Evolutionary conservation across 805 yeast species (phyloP).

Genomic region (Wickerhamiella dianesei): DNA sequence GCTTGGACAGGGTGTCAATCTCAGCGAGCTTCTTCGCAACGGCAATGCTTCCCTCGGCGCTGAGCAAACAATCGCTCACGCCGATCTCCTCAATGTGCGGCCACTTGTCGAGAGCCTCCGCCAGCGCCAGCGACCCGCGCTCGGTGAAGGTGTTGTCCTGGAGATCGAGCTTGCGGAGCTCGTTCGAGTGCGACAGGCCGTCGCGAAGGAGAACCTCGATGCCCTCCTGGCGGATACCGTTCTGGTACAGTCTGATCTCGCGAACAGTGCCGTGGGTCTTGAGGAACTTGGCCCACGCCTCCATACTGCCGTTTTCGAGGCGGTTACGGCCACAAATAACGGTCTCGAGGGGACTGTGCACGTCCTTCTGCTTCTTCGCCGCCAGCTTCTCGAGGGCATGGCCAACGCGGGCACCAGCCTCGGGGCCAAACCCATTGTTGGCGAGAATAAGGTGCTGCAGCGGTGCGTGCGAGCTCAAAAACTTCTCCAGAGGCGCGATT

Average conservation of each 20-base stretch:
- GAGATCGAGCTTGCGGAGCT: conserved; percentile 60
- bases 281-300: conserved; percentile 71
- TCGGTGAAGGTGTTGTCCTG: conserved; percentile 91
- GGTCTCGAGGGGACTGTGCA: conserved; percentile 42
- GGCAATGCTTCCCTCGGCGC: conserved; percentile 62
- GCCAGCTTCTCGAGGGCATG: conserved; percentile 65
- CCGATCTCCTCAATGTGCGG: conserved; percentile 56
- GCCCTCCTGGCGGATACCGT: conserved; percentile 94
- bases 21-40: conserved; percentile 25
- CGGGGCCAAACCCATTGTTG: conserved; percentile 97
- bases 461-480: conserved; percentile 59
- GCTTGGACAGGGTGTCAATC: conserved; percentile 22
- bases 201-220: conserved; percentile 55
- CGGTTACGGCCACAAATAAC: conserved; percentile 96
- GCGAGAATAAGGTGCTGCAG: conserved; percentile 77
- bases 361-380: conserved; percentile 39
- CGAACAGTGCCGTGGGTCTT: conserved; percentile 64
- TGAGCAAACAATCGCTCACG: conserved; percentile 78
- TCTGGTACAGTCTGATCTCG: conserved; percentile 73
- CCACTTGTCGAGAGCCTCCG: conserved; percentile 53
- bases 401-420: conserved; percentile 91
- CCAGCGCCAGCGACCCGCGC: conserved; percentile 50
- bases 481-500: conserved; percentile 74
- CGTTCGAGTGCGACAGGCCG: conserved; percentile 52
- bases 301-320: conserved; percentile 86